phyloP scores from a whole-genome alignment of 148 eudicot genomes.

The Agrostemma githago region DNA sequence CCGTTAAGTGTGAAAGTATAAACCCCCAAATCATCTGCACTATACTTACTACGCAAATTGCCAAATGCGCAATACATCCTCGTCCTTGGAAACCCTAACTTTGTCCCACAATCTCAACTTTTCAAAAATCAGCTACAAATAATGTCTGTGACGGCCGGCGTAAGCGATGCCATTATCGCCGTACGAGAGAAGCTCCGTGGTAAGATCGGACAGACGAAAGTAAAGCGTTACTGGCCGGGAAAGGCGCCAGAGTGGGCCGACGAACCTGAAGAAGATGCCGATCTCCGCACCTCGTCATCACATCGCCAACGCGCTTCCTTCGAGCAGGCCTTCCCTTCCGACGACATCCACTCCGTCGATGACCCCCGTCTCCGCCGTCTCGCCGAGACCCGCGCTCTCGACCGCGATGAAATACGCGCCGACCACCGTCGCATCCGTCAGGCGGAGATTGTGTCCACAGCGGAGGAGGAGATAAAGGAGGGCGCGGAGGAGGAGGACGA shows the following conservation, averaged over 20 bases:
- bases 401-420: constrained; percentile 55
- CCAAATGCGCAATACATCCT: too few species aligned
- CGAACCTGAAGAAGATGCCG: constrained; percentile 57
- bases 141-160: constrained; percentile 92
- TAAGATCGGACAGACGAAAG: constrained; percentile 81
- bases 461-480: constrained; percentile 47
- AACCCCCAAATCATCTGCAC: too few species aligned
- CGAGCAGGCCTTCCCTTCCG: constrained; percentile 52
- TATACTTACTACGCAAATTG: too few species aligned
- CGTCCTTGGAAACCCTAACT: too few species aligned
- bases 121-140: background rate
- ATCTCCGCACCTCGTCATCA: constrained; percentile 33
- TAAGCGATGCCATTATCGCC: constrained; percentile 63
- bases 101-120: too few species aligned
- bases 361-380: constrained; percentile 74
- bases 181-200: constrained; percentile 82
- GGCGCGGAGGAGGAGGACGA: constrained; percentile 64
- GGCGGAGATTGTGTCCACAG: constrained; percentile 62
- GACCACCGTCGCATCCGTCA: constrained; percentile 67
- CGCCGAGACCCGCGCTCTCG: constrained; percentile 42
- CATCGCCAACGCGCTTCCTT: constrained; percentile 26
- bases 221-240: constrained; percentile 87
- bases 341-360: constrained; percentile 24
- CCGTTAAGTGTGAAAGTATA: too few species aligned
- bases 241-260: constrained; percentile 82